A percentile compares a stretch with the other conserved stretches of the same genome.
phyloP scores from a whole-genome alignment of 371 early-diverging fungal genomes.

The Mycotypha africana region DNA sequence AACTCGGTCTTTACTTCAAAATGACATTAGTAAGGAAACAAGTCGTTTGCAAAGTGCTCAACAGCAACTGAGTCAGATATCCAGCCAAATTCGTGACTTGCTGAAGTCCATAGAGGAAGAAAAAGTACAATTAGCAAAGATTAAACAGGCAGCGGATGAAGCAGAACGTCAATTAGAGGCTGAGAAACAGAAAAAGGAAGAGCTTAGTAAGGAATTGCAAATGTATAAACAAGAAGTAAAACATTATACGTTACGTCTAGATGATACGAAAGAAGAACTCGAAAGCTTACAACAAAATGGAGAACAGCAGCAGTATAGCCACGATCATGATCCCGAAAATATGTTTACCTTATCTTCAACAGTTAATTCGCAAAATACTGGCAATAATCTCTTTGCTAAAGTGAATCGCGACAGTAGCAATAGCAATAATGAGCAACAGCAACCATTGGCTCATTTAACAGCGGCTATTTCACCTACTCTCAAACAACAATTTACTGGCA shows the following conservation, averaged over 20 bases:
- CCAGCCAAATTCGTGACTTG: constrained; percentile 21
- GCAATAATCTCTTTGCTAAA: no score
- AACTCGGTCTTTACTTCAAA: constrained; percentile 8
- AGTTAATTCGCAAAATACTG: not conserved
- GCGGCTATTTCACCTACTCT: not conserved
- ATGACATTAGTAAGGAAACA: constrained; percentile 18
- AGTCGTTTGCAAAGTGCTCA: constrained; percentile 16
- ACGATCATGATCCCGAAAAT: no score
- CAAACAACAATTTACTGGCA: not conserved
- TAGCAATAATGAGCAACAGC: constrained; percentile 14
- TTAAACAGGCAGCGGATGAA: constrained; percentile 32
- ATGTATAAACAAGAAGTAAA: constrained; percentile 32
- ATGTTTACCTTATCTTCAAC: not conserved
- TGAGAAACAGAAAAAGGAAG: constrained; percentile 25
- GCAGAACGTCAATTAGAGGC: constrained; percentile 26
- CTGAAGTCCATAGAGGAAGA: constrained; percentile 21
- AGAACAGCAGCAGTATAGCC: not conserved
- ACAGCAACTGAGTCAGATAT: constrained; percentile 18
- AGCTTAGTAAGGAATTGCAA: constrained; percentile 22
- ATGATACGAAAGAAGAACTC: constrained; percentile 23
- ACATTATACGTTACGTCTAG: constrained; percentile 26
- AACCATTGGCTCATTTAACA: constrained; percentile 15
- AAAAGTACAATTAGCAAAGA: constrained; percentile 20
- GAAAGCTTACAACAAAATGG: constrained; percentile 17
- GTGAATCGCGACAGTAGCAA: no score